Conservation (phyloP, 306 rosid species). For the Quercus rubra region DNA sequence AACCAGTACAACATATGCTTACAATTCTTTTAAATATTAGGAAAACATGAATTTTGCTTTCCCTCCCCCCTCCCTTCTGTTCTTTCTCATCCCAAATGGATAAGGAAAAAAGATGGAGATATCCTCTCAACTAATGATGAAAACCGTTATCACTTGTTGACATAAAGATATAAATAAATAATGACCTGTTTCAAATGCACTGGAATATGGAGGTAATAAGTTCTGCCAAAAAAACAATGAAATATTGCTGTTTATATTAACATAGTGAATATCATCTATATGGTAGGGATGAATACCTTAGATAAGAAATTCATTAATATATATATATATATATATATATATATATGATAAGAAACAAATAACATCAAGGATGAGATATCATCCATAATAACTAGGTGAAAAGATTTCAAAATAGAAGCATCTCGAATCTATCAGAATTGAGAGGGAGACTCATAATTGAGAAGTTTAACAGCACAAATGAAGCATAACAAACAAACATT, state of each 20-base stretch:
- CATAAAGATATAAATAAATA: not conserved
- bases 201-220: not conserved
- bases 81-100: not conserved
- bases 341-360: not conserved
- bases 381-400: not conserved
- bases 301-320: not conserved
- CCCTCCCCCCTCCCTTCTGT: not conserved
- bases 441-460: slow-evolving; percentile 1
- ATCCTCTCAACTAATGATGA: not conserved
- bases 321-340: too few species aligned
- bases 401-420: not conserved
- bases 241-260: not conserved
- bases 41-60: not conserved
- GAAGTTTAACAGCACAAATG: slow-evolving; percentile 1
- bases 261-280: not conserved
- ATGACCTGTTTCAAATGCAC: not conserved
- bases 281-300: not conserved
- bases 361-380: not conserved
- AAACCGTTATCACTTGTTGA: not conserved
- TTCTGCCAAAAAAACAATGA: not conserved
- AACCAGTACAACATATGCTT: not conserved
- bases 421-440: not conserved
- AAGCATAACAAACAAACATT: not conserved
- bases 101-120: not conserved
- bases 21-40: not conserved